Percentiles rank a stretch among this genome's conserved stretches.
phyloP scores from a whole-genome alignment of 1,284 basidiomycete species.

The Cryptococcus floricola region DNA sequence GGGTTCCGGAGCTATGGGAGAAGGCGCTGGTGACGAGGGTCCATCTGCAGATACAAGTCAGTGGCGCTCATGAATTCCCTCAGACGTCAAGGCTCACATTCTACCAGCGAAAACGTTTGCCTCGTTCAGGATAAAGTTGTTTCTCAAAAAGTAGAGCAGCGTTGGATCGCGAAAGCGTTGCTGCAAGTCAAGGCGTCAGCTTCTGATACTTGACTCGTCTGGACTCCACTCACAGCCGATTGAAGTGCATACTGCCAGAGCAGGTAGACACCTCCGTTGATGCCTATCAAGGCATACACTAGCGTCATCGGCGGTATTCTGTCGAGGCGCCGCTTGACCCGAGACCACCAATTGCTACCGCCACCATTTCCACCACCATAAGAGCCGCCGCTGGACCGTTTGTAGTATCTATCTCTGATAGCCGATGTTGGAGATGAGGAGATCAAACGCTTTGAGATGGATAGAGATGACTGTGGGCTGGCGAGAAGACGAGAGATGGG shows the following conservation, averaged over 20 bases:
- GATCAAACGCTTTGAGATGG: background rate
- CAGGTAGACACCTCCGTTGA: constrained; percentile 42
- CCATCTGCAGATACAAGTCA: constrained; percentile 58
- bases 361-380: constrained; percentile 15
- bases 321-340: constrained; percentile 28
- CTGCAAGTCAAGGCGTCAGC: constrained; percentile 11
- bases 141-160: constrained; percentile 58
- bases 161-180: constrained; percentile 53
- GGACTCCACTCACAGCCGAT: constrained; percentile 28
- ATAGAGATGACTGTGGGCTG: background rate
- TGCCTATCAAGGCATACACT: constrained; percentile 40
- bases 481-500: background rate
- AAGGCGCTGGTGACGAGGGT: constrained; percentile 71
- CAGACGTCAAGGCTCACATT: constrained; percentile 54
- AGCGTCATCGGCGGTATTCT: constrained; percentile 27
- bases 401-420: constrained; percentile 19
- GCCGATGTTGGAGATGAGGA: background rate
- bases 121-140: constrained; percentile 63
- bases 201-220: background rate
- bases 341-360: constrained; percentile 18
- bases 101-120: constrained; percentile 65
- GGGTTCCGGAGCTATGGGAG: constrained; percentile 53
- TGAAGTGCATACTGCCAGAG: constrained; percentile 46
- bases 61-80: background rate
- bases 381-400: constrained; percentile 6